Evolutionary conservation across 225 moss, liverwort and hornwort species (phyloP), one percentile per base, ranked within the genome.

Genomic region (Sphagnum contortum): DNA sequence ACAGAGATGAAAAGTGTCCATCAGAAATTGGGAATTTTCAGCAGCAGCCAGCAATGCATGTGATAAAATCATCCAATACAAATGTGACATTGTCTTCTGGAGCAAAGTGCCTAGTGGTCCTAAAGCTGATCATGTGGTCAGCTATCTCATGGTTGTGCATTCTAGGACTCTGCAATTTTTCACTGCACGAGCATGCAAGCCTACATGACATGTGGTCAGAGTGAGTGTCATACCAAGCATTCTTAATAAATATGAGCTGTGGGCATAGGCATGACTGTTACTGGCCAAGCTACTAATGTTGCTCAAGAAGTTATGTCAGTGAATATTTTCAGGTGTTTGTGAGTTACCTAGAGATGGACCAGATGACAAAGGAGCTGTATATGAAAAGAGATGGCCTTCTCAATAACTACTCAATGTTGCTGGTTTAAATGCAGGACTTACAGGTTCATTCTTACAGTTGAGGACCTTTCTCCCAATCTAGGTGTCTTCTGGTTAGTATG

Each of bases 381-480:
- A 29, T 29, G 29, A 29, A 29, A 29, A 29, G 29, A 29, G 29
- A 29, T 29, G 29, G 29, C 29, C 29, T 29, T 29, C 29, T 29
- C 29, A 29, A 29, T 29, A 29, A 29, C 29, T 29, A 29, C 29
- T 29, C 29, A 29, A 29, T 29, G 0, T 29, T 29, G 29, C 29
- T 67, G 1, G 4, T 56, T 77, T 5, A 69, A 11, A 13, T 76
- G 72, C 70, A 91, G 81, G 67, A 73, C 87, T 3, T 81, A 87
- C 65, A 75, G 74, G 61, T 76, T 74, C 59, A 73, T 75, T 50
- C 63, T 92, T 45, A 73, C 80, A 75, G 90, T 91, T 10, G 88
- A 90, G 54, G 96, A 98, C 73, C 85, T 98, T 48, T 76, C 92
- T 46, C 96, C 96, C 5, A 98, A 98, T 49, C 80, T 98, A 67